Evolutionary conservation across 805 yeast species (phyloP), one percentile per base, ranked within the genome.

Genomic region (Nakazawaea pomicola): DNA sequence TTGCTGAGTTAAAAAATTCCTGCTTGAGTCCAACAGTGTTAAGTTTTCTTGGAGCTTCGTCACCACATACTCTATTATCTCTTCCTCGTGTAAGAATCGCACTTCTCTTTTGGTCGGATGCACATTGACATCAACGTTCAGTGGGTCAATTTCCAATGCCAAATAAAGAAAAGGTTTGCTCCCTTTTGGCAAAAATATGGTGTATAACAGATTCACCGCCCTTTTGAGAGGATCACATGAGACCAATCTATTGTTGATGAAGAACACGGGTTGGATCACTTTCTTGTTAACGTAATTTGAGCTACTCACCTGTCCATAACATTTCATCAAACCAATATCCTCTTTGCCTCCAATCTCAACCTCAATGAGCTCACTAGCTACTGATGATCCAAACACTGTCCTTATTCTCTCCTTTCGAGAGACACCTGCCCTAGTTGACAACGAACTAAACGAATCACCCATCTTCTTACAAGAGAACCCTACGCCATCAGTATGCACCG

Each of bases 21-120:
- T 69, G 3, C 88, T 72, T 0, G 78, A 66, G 49, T 88, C 96
- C 6, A 78, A 68, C 3, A 65, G 64, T 2, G 76, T 62, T 21
- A 93, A 64, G 2, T 64, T 55, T 4, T 58, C 63, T 41, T 78
- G 80, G 1, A 89, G 54, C 4, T 58, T 50, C 0, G 60, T 57
- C 24, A 81, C 68, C 2, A 90, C 67, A 27, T 54, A 50, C 29
- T 80, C 88, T 9, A 86, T 73, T 16, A 93, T 88, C 54, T 90
- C 97, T 33, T 83, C 93, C 52, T 93, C 97, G 56, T 78, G 61
- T 27, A 93, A 62, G 55, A 93, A 89, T 32, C 95, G 59, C 2
- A 93, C 97, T 52, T 91, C 97, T 44, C 91, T 72, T 51, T 93
- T 93, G 0, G 98, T 91, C 0, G 99, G 99, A 55, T 93, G 99